These are phyloP conservation scores for Cytospora schulzeri DNA, from an alignment of 2,329 filamentous ascomycete species.

Conservation along the genomic window DNA sequence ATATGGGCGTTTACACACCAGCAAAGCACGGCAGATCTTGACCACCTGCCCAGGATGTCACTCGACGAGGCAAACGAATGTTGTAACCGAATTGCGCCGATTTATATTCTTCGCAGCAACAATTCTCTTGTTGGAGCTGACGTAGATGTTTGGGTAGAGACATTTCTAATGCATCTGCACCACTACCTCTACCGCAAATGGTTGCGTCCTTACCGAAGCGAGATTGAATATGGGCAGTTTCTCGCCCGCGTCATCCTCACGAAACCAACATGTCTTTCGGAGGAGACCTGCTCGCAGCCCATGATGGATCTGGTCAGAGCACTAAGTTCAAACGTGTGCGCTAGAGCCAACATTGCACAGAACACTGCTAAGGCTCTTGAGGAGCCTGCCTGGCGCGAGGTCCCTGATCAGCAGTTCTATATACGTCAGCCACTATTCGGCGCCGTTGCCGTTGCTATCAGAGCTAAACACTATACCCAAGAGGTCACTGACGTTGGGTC, in stretches of 20 bases:
- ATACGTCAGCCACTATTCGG: not conserved
- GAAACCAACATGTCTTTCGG: not conserved
- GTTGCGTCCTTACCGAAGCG: not conserved
- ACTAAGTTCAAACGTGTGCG: not conserved
- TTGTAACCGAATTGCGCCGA: not conserved
- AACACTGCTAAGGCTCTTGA: not conserved
- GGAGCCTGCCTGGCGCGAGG: not conserved
- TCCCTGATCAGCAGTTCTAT: not conserved
- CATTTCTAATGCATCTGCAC: not conserved
- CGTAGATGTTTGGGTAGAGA: not conserved
- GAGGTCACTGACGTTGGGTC: not conserved
- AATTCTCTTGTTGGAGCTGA: not conserved
- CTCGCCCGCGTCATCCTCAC: not conserved
- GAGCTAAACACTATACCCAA: not conserved
- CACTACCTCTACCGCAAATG: slow-evolving; percentile 7
- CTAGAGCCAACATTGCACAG: not conserved
- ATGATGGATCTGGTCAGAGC: not conserved
- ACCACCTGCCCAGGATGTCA: not conserved
- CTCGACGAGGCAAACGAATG: not conserved
- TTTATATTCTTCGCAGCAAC: not conserved
- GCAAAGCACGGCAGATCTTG: not conserved
- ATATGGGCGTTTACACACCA: not conserved
- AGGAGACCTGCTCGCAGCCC: not conserved
- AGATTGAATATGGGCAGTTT: slow-evolving; percentile 3
- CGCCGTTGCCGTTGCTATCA: not conserved